These are phyloP conservation scores for Rutstroemia sp. DNA, from an alignment of 2,329 filamentous ascomycete species.

Conservation along the genomic window DNA sequence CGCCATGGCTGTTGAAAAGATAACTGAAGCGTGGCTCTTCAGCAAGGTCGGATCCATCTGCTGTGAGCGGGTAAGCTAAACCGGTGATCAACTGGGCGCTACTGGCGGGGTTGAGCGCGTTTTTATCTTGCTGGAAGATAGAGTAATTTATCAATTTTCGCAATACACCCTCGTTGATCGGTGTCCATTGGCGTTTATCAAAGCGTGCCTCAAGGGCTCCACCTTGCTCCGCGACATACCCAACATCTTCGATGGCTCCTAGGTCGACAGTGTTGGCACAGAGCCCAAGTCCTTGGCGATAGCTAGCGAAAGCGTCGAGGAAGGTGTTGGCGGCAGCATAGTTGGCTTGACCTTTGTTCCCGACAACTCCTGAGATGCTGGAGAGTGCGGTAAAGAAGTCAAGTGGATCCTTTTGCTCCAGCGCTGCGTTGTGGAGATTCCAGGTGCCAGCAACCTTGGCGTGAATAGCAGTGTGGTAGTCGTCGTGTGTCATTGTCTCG, in stretches of 20 bases:
- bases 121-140: not conserved
- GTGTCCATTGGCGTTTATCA: not conserved
- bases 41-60: not conserved
- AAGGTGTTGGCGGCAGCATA: conserved; percentile 45
- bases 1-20: not conserved
- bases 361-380: conserved; percentile 30
- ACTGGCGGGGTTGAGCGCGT: not conserved
- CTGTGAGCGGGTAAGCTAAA: not conserved
- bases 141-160: not conserved
- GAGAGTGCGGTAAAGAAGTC: conserved; percentile 36
- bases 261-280: not conserved
- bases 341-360: conserved; percentile 33
- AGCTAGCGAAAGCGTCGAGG: conserved; percentile 29
- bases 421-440: conserved; percentile 17
- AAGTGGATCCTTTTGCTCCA: conserved; percentile 24
- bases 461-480: conserved; percentile 8
- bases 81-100: not conserved
- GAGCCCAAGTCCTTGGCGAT: not conserved
- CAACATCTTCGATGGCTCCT: conserved; percentile 28
- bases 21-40: not conserved
- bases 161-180: not conserved
- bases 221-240: conserved; percentile 18
- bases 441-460: conserved; percentile 18
- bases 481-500: conserved; percentile 11
- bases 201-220: not conserved